These are phyloP conservation scores for Leccinum disarticulatum DNA, from an alignment of 768 basidiomycete genomes.

Conservation along the genomic window DNA sequence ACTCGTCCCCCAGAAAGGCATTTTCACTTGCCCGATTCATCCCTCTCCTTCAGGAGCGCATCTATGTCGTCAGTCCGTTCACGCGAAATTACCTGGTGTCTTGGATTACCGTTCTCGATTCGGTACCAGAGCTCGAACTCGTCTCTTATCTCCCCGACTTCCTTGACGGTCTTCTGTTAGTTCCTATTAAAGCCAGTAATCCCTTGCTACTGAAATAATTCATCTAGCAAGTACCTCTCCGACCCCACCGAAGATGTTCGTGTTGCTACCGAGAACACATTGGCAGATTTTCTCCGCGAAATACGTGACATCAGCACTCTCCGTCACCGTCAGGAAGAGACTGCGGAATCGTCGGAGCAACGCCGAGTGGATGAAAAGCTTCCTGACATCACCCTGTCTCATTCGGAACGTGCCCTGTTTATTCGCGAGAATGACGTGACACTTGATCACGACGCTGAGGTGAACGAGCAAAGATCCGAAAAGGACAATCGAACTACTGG, in stretches of 20 bases:
- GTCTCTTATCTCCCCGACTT: slow-evolving; percentile 95
- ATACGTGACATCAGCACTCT: slow-evolving; percentile 83
- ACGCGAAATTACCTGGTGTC: slow-evolving; percentile 95
- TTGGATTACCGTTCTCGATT: slow-evolving; percentile 95
- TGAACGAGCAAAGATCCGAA: slow-evolving; percentile 43
- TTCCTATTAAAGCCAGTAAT: slow-evolving; percentile 13
- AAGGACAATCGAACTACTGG: slow-evolving; percentile 62
- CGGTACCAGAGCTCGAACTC: slow-evolving; percentile 94
- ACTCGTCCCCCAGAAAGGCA: slow-evolving; percentile 58
- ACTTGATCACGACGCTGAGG: slow-evolving; percentile 41
- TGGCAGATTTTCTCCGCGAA: slow-evolving; percentile 89
- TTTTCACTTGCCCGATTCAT: slow-evolving; percentile 96
- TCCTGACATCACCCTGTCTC: slow-evolving; percentile 58
- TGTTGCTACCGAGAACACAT: slow-evolving; percentile 83
- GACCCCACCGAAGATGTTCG: slow-evolving; percentile 94
- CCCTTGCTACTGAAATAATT: slow-evolving; percentile 6
- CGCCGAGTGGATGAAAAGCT: slow-evolving; percentile 51
- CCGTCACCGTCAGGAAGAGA: slow-evolving; percentile 62
- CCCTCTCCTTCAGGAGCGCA: slow-evolving; percentile 87
- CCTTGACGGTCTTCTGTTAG: slow-evolving; percentile 88
- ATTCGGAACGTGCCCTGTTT: slow-evolving; percentile 57
- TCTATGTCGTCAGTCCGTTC: slow-evolving; percentile 94
- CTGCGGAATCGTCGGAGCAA: slow-evolving; percentile 39
- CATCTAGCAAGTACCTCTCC: slow-evolving; percentile 82
- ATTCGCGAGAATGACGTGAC: slow-evolving; percentile 46